Base-by-base conservation (phyloP, 352 stramenopile genomes). In the Globisporangium radiosum region DNA sequence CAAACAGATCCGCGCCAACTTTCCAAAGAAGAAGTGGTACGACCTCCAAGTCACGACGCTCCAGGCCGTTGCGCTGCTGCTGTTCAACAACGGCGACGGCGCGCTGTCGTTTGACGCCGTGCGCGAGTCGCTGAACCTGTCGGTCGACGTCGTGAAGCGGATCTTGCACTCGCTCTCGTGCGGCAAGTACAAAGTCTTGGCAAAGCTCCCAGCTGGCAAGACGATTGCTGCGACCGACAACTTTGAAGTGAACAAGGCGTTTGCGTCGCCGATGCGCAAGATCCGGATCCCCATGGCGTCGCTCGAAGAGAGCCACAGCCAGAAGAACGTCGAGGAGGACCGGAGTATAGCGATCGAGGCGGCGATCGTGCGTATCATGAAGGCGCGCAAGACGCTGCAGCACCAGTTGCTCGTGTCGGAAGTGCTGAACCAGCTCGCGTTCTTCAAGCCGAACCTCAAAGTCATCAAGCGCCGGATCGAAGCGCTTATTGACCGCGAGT, bases 311-410 rank as follows among this genome's bases (percentile, higher is more conserved):
- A 97, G 89, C 58, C 92, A 99, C 81, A 99, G 97, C 69, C 96
- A 97, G 51, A 99, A 99, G 76, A 85, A 96, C 52, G 95, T 99
- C 5, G 94, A 99, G 70, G 97, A 99, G 69, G 88, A 97, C 60
- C 80, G 90, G 45, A 90, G 89, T 61, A 97, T 98, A 76, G 96
- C 97, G 17, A 99, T 99, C 70, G 97, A 99, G 82, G 97, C 97
- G 44, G 96, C 97, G 11, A 99, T 99, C 68, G 97, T 99, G 47
- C 93, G 97, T 72, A 99, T 99, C 78, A 99, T 99, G 97, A 99
- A 99, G 80, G 95, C 95, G 17, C 79, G 95, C 60, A 98, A 98
- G 76, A 98, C 93, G 39, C 77, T 99, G 57, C 81, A 96, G 57
- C 97, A 99, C 72, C 94, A 99, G 71, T 92, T 99, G 70, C 85